Evolutionary conservation across 805 yeast genomes (phyloP), one percentile per base, ranked within the genome.

Genomic region (Blastobotrys chiropterorum): DNA sequence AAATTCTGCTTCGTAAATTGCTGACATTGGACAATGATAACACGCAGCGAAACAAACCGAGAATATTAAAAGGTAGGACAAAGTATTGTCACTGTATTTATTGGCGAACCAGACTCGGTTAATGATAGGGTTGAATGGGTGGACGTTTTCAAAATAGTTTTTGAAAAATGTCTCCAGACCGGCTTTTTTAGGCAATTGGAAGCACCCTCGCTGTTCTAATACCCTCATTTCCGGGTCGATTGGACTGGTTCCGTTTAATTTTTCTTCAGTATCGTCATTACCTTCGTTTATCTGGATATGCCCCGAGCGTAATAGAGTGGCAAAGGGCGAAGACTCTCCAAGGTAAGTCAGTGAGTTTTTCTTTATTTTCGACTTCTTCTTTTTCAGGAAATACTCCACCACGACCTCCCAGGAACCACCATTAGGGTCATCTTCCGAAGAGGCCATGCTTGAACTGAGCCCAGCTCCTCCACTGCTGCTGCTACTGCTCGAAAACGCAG

Each of bases 11-110:
- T 31, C 17, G 13, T 26, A 15, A 15, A 31, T 31, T 74, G 56
- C 79, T 78, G 62, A 80, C 81, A 39, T n/a, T 14, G 51, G 50
- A 38, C 58, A 55, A 31, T 44, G 51, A 13, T 42, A 34, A 38
- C 49, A 50, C 13, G 52, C 46, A 4, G 53, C 50, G 26, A 55
- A 55, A 46, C 58, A 55, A 16, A 55, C 43, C 6, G 56, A 31
- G 20, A 52, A 46, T 2, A 53, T 49, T n/a, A 55, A 49, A 8
- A 55, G 31, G 44, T 38, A 21, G 6, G 58, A 54, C 1, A 53
- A 43, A 2, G 45, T 30, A 15, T 40, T 22, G 3, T 17, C 38
- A 13, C 8, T 30, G 22, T 55, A 55, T 19, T 40, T 53, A 4
- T 38, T 30, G 8, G 48, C 52, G 41, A 55, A 53, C 45, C 47